Conservation (phyloP, 176 grass and related monocot genomes). For the Bonia amplexicaulis region DNA sequence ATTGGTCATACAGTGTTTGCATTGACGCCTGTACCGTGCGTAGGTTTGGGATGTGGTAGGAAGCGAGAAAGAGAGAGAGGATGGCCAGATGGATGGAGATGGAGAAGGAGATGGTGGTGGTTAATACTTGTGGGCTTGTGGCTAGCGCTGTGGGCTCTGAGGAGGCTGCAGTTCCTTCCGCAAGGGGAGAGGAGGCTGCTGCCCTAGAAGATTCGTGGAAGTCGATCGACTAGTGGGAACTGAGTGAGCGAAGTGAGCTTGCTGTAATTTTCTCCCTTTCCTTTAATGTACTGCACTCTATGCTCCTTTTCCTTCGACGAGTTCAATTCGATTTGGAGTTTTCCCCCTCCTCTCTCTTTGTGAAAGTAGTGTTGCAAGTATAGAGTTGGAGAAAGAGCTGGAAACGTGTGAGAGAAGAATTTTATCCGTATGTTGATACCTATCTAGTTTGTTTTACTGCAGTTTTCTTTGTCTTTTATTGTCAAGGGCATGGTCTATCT, state of each 20-base stretch:
- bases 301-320: neutral
- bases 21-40: neutral
- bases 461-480: too few relatives aligned
- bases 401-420: too few relatives aligned
- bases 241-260: neutral
- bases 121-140: constrained; percentile 30
- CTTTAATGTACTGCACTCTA: neutral
- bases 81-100: constrained; percentile 44
- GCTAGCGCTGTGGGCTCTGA: neutral
- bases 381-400: neutral
- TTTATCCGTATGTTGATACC: too few relatives aligned
- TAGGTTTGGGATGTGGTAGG: constrained; percentile 9
- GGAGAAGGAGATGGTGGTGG: neutral
- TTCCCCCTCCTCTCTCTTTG: neutral
- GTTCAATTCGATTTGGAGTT: neutral
- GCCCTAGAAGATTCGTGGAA: constrained; percentile 41
- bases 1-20: constrained; percentile 1
- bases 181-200: constrained; percentile 13
- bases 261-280: neutral
- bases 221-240: neutral
- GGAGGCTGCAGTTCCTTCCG: constrained; percentile 7
- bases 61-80: neutral
- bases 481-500: too few relatives aligned
- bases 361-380: neutral
- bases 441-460: too few relatives aligned